A percentile compares a stretch with the other conserved stretches of the same genome.
These are phyloP conservation scores for Peronospora farinosa DNA, from an alignment of 352 stramenopile genomes.

Conservation along the genomic window DNA sequence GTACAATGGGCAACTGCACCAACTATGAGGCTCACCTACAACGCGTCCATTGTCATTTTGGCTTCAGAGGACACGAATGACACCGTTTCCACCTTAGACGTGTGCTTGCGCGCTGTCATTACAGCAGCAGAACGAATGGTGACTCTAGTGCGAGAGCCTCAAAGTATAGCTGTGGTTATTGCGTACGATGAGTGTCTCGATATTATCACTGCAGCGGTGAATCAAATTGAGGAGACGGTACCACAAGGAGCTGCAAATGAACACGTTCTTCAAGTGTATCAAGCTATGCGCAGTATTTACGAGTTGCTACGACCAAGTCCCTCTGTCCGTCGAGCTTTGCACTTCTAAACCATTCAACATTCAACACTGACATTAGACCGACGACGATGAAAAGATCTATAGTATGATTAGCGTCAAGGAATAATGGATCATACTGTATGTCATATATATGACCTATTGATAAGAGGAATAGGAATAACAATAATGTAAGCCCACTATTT, in stretches of 20 bases:
- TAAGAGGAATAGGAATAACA: too few relatives aligned
- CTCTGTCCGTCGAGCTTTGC: constrained; percentile 24
- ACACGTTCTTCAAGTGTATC: constrained; percentile 17
- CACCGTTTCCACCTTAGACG: constrained; percentile 14
- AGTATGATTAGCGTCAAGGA: too few relatives aligned
- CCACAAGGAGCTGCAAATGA: constrained; percentile 4
- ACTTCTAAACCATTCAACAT: constrained; percentile 13
- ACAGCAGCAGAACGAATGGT: constrained; percentile 26
- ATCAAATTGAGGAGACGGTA: constrained; percentile 22
- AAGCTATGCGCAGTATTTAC: constrained; percentile 23
- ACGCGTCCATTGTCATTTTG: constrained; percentile 4
- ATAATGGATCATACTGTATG: too few relatives aligned
- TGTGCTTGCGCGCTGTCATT: constrained; percentile 20
- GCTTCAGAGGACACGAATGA: constrained; percentile 5
- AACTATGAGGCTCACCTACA: constrained; percentile 6
- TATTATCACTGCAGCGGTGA: constrained; percentile 26
- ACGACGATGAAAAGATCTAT: too few relatives aligned
- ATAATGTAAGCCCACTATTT: too few relatives aligned
- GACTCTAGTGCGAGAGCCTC: constrained; percentile 11
- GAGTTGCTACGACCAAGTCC: constrained; percentile 21
- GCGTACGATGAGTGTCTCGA: constrained; percentile 34
- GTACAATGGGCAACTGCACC: constrained; percentile 10
- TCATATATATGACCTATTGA: too few relatives aligned
- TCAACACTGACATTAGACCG: not conserved
- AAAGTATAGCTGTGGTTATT: constrained; percentile 23